Base-by-base conservation (phyloP, 176 grass and related monocot genomes). In the Lolium rigidum region DNA sequence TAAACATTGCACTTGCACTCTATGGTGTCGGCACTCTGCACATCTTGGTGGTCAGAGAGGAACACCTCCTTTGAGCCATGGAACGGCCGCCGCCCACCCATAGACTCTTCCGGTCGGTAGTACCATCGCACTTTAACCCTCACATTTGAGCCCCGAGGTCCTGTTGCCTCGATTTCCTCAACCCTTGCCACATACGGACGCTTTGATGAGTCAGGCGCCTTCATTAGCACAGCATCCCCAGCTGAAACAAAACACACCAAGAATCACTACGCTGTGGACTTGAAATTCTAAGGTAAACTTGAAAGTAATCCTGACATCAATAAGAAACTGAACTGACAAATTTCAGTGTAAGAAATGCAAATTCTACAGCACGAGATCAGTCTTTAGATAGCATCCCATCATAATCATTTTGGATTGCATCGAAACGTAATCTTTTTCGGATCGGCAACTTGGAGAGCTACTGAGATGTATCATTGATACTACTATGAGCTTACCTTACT, bases 1-100 rank as follows among this genome's bases (percentile, higher is more conserved):
- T 97, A 92, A 11, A 97, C 92, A 61, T 88, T 88, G 38, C 96
- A 98, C 86, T 92, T 98, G 28, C 89, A 90, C 69, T 98, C 96
- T 17, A 98, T 98, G 43, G 96, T 95, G 68, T 98, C 96, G 38
- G 91, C 91, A 21, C 93, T 98, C 88, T 98, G 95, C 68, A 89
- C 69, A 86, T 98, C 95, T 71, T 94, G 93, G 85, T 98, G 95
- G 35, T 98, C 95, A 46, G 94, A 97, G 76, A 97, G 86, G 64
- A 97, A 97, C 0, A 97, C 89, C 76, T 97, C 94, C 74, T 97
- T 97, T 2, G 88, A 84, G 39, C 94, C 94, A 71, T 97, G 94
- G 44, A 97, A 97, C 25, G 90, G 90, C 1, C 92, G 82, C 0
- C 88, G 79, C 0, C 94, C 94, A 51, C 92, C 94, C n/a, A 92